These are phyloP conservation scores for Eucalyptus globulus DNA, from an alignment of 345 rosid genomes.

Conservation along the genomic window DNA sequence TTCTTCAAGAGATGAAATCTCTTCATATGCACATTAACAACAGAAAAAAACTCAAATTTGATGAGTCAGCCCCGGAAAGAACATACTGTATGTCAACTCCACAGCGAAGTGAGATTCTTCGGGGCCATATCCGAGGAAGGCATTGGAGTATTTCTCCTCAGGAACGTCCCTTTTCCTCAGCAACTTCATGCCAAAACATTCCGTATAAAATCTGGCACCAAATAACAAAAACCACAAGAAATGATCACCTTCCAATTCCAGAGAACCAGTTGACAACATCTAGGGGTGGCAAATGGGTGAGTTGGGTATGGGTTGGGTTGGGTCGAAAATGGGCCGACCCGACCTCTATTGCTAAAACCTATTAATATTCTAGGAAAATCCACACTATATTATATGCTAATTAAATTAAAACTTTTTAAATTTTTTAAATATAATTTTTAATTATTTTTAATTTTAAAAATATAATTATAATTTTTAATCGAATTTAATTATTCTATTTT, in stretches of 20 bases:
- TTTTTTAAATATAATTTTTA: too few species aligned
- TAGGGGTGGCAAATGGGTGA: too few species aligned
- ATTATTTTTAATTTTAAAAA: too few species aligned
- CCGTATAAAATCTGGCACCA: slow-evolving; percentile 64
- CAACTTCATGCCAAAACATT: slow-evolving; percentile 85
- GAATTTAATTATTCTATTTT: too few species aligned
- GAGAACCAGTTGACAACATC: background rate
- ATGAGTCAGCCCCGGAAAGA: background rate
- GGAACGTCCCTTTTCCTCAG: slow-evolving; percentile 87
- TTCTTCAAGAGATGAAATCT: background rate
- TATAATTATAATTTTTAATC: too few species aligned
- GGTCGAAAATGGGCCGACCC: too few species aligned
- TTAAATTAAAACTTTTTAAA: too few species aligned
- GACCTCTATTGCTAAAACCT: too few species aligned
- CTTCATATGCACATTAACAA: background rate
- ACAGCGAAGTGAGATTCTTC: slow-evolving; percentile 70
- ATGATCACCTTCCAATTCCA: background rate
- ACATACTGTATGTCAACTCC: slow-evolving; percentile 80
- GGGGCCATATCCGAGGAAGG: slow-evolving; percentile 87
- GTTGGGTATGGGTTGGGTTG: rapidly evolving
- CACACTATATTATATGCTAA: too few species aligned
- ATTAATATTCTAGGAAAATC: too few species aligned
- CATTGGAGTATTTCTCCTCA: slow-evolving; percentile 87
- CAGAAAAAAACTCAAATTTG: background rate
- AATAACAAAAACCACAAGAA: background rate